Percentiles rank a stretch among this genome's conserved stretches.
These are phyloP conservation scores for Chaetomidium leptoderma DNA, from an alignment of 495 filamentous ascomycete genomes.

Conservation along the genomic window DNA sequence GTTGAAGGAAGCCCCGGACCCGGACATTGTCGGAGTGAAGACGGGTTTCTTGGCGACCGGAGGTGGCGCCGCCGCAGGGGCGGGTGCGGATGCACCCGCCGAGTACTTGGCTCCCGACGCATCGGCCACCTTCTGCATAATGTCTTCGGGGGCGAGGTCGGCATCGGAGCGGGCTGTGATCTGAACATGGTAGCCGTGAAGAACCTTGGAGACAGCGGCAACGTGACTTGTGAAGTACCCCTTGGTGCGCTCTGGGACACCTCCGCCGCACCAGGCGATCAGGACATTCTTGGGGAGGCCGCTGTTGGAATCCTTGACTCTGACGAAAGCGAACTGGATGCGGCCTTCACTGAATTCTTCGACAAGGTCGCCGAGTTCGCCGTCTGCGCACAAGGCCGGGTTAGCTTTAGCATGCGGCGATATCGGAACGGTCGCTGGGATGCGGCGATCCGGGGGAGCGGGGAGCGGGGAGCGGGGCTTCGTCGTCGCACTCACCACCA, in stretches of 20 bases:
- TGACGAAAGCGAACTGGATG: slow-evolving; percentile 94
- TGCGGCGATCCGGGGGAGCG: neutral
- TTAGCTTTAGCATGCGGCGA: slow-evolving; percentile 3
- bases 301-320: slow-evolving; percentile 92
- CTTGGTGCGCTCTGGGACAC: slow-evolving; percentile 96
- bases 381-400: slow-evolving; percentile 54
- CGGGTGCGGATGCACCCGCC: slow-evolving; percentile 49
- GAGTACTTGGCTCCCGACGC: slow-evolving; percentile 94
- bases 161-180: slow-evolving; percentile 87
- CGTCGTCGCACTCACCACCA: slow-evolving; percentile 58
- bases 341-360: slow-evolving; percentile 97
- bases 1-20: slow-evolving; percentile 60
- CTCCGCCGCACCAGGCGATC: slow-evolving; percentile 96
- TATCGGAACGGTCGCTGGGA: too few species aligned
- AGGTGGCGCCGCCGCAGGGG: slow-evolving; percentile 51
- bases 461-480: slow-evolving; percentile 9
- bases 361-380: slow-evolving; percentile 88
- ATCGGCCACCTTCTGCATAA: slow-evolving; percentile 92
- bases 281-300: slow-evolving; percentile 86
- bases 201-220: slow-evolving; percentile 78
- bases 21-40: slow-evolving; percentile 74
- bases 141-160: slow-evolving; percentile 80
- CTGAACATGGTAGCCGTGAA: slow-evolving; percentile 97
- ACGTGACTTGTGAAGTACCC: slow-evolving; percentile 96
- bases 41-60: slow-evolving; percentile 82